Conservation (phyloP, 169 alveolate species). For the Eimeria praecox region DNA sequence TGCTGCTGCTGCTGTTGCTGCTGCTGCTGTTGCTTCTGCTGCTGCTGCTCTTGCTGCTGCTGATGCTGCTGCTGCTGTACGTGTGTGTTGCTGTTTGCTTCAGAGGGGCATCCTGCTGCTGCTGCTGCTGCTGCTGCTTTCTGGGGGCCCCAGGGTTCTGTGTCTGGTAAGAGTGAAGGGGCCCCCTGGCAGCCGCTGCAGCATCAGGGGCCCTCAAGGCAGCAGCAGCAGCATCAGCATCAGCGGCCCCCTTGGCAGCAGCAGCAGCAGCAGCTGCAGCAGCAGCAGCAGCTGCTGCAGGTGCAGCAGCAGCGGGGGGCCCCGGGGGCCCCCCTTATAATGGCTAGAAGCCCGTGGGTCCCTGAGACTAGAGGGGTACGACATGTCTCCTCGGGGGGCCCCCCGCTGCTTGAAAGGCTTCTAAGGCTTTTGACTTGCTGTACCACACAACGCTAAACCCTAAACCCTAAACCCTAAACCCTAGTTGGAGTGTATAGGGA, state of each 20-base stretch:
- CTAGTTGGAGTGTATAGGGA: too few species aligned
- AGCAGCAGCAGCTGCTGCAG: neutral
- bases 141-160: neutral
- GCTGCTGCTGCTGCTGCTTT: neutral
- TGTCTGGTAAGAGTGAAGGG: neutral
- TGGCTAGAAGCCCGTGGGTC: slow-evolving; percentile 3
- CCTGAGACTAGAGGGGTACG: neutral
- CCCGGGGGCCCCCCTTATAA: neutral
- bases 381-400: neutral
- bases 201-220: too few species aligned
- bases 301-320: neutral
- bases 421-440: neutral
- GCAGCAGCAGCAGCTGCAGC: neutral
- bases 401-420: neutral
- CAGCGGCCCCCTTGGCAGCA: neutral
- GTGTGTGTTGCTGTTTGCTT: neutral
- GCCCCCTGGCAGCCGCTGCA: neutral
- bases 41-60: slow-evolving; percentile 16
- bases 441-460: neutral
- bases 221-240: neutral
- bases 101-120: neutral
- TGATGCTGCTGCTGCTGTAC: slow-evolving; percentile 14
- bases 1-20: slow-evolving; percentile 24
- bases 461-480: slow-evolving; percentile 45
- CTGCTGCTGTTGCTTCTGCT: slow-evolving; percentile 12